phyloP scores from a whole-genome alignment of 1,284 basidiomycete genomes.

The Malassezia vespertilionis region DNA sequence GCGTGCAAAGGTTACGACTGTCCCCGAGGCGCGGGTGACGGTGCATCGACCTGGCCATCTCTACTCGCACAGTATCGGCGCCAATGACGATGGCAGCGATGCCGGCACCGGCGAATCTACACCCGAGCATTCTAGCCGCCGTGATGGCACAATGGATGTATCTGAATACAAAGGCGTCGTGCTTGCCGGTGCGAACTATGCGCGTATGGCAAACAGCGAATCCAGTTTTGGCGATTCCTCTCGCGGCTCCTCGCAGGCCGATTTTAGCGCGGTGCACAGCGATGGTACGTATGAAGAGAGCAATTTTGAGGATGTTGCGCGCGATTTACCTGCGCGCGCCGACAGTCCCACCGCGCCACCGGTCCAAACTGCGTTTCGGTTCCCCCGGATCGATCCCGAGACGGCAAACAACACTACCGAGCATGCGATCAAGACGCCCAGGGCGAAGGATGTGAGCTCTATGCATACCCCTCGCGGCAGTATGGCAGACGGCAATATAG shows the following conservation, averaged over 20 bases:
- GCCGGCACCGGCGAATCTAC: too few relatives aligned
- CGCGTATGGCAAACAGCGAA: not conserved
- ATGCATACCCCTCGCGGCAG: not conserved
- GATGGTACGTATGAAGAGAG: not conserved
- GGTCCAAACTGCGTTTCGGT: not conserved
- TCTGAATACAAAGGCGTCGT: too few relatives aligned
- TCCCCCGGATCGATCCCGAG: not conserved
- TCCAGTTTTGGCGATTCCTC: not conserved
- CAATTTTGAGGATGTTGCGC: not conserved
- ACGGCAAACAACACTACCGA: not conserved
- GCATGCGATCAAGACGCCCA: not conserved
- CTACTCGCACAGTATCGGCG: conserved; percentile 16
- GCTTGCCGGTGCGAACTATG: not conserved
- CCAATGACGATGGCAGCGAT: too few relatives aligned
- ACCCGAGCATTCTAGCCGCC: too few relatives aligned
- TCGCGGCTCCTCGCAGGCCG: not conserved
- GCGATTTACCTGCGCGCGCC: too few relatives aligned
- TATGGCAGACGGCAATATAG: not conserved
- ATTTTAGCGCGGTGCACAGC: not conserved
- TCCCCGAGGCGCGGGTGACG: conserved; percentile 5
- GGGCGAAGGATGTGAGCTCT: not conserved
- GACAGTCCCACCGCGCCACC: too few relatives aligned
- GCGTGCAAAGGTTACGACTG: not conserved
- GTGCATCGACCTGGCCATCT: conserved; percentile 13
- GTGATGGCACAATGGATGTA: too few relatives aligned